These are phyloP conservation scores for Beverwykella pulmonaria DNA, from an alignment of 495 filamentous ascomycete genomes.

Conservation along the genomic window DNA sequence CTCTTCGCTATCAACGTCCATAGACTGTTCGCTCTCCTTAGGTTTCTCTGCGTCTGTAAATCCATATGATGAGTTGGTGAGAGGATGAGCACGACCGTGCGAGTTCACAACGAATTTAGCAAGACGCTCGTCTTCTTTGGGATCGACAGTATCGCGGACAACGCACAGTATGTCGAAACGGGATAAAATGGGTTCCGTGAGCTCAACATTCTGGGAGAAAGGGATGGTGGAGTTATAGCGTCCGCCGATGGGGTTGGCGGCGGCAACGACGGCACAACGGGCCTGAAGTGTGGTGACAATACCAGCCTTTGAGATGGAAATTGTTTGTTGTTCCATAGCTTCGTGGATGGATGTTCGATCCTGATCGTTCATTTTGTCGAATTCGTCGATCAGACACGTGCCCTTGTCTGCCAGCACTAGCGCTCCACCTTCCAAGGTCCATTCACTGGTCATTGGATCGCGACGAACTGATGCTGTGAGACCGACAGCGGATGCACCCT, in stretches of 20 bases:
- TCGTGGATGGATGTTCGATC: slow-evolving; percentile 98
- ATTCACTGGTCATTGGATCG: slow-evolving; percentile 94
- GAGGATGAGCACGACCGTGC: slow-evolving; percentile 85
- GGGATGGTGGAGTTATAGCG: slow-evolving; percentile 96
- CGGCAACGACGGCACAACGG: slow-evolving; percentile 95
- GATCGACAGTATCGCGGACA: slow-evolving; percentile 96
- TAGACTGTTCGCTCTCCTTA: slow-evolving; percentile 49
- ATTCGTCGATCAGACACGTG: slow-evolving; percentile 97
- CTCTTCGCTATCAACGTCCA: slow-evolving; percentile 62
- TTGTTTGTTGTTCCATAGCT: slow-evolving; percentile 99
- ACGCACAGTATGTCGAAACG: slow-evolving; percentile 99
- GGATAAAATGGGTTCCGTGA: slow-evolving; percentile 96
- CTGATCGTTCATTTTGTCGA: slow-evolving; percentile 99
- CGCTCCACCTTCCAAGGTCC: slow-evolving; percentile 97
- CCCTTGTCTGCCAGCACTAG: slow-evolving; percentile 94
- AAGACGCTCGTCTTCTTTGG: slow-evolving; percentile 89
- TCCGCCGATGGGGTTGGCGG: slow-evolving; percentile 94
- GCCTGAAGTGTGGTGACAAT: slow-evolving; percentile 98
- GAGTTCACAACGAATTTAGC: slow-evolving; percentile 94
- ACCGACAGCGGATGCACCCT: slow-evolving; percentile 97
- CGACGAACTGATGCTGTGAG: slow-evolving; percentile 94
- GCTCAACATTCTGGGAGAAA: slow-evolving; percentile 92
- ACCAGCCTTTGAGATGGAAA: slow-evolving; percentile 98
- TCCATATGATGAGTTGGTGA: slow-evolving; percentile 52
- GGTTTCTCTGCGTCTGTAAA: slow-evolving; percentile 41